Evolutionary conservation across 2,329 filamentous ascomycete genomes (phyloP).

Genomic region (Westerdykella aurantiaca): DNA sequence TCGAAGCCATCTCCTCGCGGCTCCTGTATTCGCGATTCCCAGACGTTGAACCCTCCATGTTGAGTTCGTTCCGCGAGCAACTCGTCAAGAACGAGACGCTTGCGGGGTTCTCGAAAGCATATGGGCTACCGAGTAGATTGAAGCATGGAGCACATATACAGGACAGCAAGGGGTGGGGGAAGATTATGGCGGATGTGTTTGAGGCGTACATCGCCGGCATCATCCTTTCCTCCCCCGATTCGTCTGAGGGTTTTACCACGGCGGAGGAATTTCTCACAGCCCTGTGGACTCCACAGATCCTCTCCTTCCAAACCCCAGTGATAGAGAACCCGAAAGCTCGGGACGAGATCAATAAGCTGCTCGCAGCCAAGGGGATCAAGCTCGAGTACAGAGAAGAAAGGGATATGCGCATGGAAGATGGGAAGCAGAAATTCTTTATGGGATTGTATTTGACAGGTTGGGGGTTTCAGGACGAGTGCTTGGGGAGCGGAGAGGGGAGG

Average conservation of each 20-base stretch:
- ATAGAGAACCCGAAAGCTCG: constrained; percentile 38
- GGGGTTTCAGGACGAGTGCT: constrained; percentile 56
- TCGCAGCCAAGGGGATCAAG: constrained; percentile 31
- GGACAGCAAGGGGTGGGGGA: constrained; percentile 44
- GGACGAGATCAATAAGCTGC: constrained; percentile 33
- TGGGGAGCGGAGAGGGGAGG: constrained; percentile 59
- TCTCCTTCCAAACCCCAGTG: constrained; percentile 23
- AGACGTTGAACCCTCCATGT: constrained; percentile 59
- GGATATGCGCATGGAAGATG: constrained; percentile 45
- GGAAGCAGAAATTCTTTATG: constrained; percentile 57
- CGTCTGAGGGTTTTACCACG: constrained; percentile 51
- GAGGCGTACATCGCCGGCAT: constrained; percentile 84
- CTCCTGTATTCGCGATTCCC: constrained; percentile 71
- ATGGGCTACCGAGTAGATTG: constrained; percentile 63
- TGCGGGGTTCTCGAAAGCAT: constrained; percentile 61
- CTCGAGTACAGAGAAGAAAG: constrained; percentile 47
- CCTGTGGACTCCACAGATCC: constrained; percentile 56
- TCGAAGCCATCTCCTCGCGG: constrained; percentile 69
- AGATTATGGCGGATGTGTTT: constrained; percentile 80
- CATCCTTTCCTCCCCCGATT: constrained; percentile 58
- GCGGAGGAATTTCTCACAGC: constrained; percentile 66
- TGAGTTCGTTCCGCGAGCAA: constrained; percentile 69
- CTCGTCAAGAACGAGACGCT: constrained; percentile 78
- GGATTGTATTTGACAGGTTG: constrained; percentile 63
- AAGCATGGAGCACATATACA: constrained; percentile 42